Percentiles rank a stretch among this genome's conserved stretches.
Conservation (phyloP, 257 asterid genomes). For the Jasminum sambac region DNA sequence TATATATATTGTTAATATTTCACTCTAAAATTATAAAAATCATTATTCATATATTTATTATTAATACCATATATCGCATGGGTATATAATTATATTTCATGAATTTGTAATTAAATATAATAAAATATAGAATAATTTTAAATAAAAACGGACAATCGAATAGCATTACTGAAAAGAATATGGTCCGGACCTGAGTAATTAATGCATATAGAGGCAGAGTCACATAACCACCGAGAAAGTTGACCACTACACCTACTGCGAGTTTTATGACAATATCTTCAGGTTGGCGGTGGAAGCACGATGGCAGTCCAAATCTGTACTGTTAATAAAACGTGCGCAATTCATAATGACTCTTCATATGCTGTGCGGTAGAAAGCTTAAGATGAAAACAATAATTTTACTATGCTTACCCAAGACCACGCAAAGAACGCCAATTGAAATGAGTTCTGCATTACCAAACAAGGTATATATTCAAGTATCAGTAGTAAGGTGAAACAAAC, state of each 20-base stretch:
- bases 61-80: no score
- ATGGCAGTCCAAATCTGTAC: slow-evolving; percentile 55
- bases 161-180: no score
- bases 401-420: slow-evolving; percentile 66
- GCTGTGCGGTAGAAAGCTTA: neutral
- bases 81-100: no score
- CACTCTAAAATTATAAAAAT: no score
- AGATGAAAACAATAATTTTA: neutral
- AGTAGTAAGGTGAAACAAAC: neutral
- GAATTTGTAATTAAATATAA: no score
- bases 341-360: neutral
- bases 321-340: slow-evolving; percentile 29
- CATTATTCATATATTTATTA: no score
- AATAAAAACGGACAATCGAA: no score
- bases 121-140: no score
- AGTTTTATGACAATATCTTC: slow-evolving; percentile 54
- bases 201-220: slow-evolving; percentile 68
- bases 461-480: neutral
- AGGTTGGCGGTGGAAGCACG: slow-evolving; percentile 66
- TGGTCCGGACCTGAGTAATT: slow-evolving; percentile 53
- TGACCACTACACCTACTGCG: slow-evolving; percentile 54
- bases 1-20: no score
- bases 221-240: slow-evolving; percentile 75
- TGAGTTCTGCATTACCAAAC: slow-evolving; percentile 55
- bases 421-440: slow-evolving; percentile 75